Conservation (phyloP, 441 rosid species). For the Sinapis alba region DNA sequence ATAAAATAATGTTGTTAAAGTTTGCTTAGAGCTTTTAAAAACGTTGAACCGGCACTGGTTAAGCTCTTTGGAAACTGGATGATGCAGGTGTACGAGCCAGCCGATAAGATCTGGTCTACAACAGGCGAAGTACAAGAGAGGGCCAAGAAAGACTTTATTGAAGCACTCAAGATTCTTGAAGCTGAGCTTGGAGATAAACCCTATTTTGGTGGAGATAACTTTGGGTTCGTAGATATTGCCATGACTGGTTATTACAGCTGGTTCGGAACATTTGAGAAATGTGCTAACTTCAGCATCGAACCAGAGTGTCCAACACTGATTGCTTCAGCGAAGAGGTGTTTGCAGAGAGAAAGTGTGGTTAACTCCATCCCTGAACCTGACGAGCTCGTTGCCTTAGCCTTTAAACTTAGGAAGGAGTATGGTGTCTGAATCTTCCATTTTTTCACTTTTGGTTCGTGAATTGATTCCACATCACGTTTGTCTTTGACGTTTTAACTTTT, state of each 20-base stretch:
- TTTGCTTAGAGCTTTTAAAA: too few relatives aligned
- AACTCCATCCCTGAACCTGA: constrained; percentile 22
- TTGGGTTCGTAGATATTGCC: constrained; percentile 39
- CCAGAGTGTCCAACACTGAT: constrained; percentile 38
- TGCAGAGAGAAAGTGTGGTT: constrained; percentile 38
- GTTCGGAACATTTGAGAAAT: constrained; percentile 37
- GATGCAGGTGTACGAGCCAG: constrained; percentile 21
- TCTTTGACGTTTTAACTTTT: background rate
- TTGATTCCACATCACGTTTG: background rate
- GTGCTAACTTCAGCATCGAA: constrained; percentile 40
- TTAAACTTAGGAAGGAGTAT: constrained; percentile 22
- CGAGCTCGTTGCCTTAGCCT: constrained; percentile 24
- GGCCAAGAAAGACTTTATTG: constrained; percentile 30
- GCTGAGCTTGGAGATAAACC: constrained; percentile 43
- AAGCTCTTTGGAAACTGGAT: background rate
- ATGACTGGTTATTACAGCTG: constrained; percentile 37
- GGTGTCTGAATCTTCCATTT: constrained; percentile 6
- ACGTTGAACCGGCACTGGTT: too few relatives aligned
- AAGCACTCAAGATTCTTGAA: constrained; percentile 34
- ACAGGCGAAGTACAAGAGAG: constrained; percentile 29
- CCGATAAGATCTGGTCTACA: constrained; percentile 26
- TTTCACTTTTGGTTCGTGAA: background rate
- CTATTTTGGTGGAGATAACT: constrained; percentile 42
- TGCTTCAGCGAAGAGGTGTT: constrained; percentile 33
- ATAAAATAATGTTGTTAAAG: too few relatives aligned